These are phyloP conservation scores for Daphne laureola DNA, from an alignment of 441 rosid species.

Conservation along the genomic window DNA sequence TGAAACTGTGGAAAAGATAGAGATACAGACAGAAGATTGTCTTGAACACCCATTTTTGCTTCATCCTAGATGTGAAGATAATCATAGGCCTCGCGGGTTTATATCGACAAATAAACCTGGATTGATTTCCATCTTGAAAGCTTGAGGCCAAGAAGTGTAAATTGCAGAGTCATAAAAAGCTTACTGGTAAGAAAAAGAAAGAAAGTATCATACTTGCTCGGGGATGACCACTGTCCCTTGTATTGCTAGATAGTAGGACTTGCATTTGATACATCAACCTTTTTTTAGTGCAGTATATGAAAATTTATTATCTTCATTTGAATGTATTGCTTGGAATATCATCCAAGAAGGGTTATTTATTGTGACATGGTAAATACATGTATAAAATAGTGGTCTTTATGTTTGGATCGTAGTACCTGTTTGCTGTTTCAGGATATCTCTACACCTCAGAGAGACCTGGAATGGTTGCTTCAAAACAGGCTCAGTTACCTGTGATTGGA, in stretches of 20 bases:
- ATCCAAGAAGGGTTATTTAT: constrained; percentile 3
- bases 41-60: constrained; percentile 21
- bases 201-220: constrained; percentile 8
- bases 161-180: constrained; percentile 19
- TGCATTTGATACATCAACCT: constrained; percentile 8
- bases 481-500: too few relatives aligned
- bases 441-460: too few relatives aligned
- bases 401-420: too few relatives aligned
- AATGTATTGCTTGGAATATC: constrained; percentile 17
- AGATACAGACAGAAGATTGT: constrained; percentile 19
- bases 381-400: background rate
- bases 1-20: constrained; percentile 20
- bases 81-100: constrained; percentile 13
- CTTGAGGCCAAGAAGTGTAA: constrained; percentile 18
- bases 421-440: too few relatives aligned
- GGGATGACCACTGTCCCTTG: constrained; percentile 14
- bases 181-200: background rate
- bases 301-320: constrained; percentile 16
- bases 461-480: too few relatives aligned
- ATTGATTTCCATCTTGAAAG: constrained; percentile 17
- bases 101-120: constrained; percentile 19
- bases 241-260: constrained; percentile 22
- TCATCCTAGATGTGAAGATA: constrained; percentile 16
- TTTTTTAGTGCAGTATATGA: constrained; percentile 17
- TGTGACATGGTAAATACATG: background rate